Percentiles rank a stretch among this genome's conserved stretches.
Evolutionary conservation across 495 filamentous ascomycete species (phyloP).

Genomic region (Tuber calosporum): DNA sequence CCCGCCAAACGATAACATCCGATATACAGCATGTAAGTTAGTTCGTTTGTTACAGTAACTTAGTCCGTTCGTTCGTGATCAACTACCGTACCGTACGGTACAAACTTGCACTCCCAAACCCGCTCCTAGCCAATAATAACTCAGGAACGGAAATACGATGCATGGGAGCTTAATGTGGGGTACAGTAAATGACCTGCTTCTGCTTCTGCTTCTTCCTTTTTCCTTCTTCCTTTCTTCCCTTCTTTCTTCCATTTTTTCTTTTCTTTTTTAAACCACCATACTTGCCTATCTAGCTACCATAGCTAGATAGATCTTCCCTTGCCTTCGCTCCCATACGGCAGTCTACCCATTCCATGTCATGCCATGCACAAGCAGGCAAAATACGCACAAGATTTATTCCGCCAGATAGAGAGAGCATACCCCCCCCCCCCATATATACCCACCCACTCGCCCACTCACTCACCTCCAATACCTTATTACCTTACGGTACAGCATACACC

Average conservation of each 20-base stretch:
- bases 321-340: not conserved
- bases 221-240: not conserved
- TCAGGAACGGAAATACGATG: not conserved
- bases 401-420: conserved; percentile 5
- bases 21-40: not conserved
- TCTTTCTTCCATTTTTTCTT: not conserved
- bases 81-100: not conserved
- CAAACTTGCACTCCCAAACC: not conserved
- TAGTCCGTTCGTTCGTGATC: not conserved
- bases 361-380: not conserved
- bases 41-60: not conserved
- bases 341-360: not conserved
- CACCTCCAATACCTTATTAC: not conserved
- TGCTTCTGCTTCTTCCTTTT: not conserved
- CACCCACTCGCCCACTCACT: not conserved
- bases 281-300: not conserved
- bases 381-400: not conserved
- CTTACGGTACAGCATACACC: not conserved
- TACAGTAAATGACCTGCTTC: conserved; percentile 2
- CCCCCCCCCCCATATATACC: not conserved
- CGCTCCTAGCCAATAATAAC: not conserved
- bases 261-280: not conserved
- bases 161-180: not conserved
- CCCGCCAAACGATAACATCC: not conserved
- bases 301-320: not conserved